These are phyloP conservation scores for Xylaria longipes DNA, from an alignment of 495 filamentous ascomycete genomes.

Conservation along the genomic window DNA sequence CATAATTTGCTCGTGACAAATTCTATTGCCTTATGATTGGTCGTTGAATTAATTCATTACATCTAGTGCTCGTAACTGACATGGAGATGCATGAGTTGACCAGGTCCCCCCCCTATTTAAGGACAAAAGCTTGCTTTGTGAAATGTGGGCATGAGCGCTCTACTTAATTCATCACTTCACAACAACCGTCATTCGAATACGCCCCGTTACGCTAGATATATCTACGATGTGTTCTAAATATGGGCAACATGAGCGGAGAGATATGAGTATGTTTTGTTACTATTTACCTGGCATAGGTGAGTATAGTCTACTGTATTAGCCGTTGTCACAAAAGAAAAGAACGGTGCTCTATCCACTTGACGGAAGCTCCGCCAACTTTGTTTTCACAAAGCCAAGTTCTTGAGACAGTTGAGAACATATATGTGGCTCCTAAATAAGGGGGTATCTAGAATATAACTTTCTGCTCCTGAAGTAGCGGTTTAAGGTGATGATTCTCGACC, in stretches of 20 bases:
- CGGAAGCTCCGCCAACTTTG: background rate
- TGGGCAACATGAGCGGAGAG: background rate
- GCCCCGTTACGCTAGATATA: background rate
- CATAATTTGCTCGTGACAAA: background rate
- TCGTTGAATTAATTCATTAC: background rate
- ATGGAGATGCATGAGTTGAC: background rate
- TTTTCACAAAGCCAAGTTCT: background rate
- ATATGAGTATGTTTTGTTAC: background rate
- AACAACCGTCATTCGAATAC: background rate
- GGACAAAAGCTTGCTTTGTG: background rate
- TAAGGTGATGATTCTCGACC: background rate
- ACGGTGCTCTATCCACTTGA: background rate
- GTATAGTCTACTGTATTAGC: background rate
- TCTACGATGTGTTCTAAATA: background rate
- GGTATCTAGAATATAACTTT: background rate
- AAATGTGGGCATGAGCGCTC: background rate
- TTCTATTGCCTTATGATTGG: background rate
- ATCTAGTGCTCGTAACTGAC: background rate
- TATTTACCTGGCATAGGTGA: background rate
- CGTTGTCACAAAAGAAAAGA: background rate
- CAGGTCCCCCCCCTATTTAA: background rate
- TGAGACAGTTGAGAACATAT: background rate
- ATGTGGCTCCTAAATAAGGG: background rate
- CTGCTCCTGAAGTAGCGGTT: background rate
- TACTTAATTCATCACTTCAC: background rate